Percentiles rank a stretch among this genome's conserved stretches.
phyloP scores from a whole-genome alignment of 176 grass and related monocot genomes.

The Microstegium vimineum region DNA sequence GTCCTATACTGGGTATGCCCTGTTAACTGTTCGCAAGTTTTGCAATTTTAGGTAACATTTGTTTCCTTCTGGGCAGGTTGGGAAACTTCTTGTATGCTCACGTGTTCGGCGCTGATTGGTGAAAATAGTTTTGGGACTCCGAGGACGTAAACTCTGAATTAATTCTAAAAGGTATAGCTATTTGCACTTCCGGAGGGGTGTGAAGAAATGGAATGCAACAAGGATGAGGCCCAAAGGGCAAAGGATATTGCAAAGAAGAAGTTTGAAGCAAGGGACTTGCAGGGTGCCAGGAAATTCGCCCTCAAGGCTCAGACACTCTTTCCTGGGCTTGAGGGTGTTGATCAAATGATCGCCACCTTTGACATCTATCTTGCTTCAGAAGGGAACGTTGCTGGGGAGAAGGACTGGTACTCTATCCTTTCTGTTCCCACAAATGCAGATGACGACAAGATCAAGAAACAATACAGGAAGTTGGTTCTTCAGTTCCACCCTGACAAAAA shows the following conservation, averaged over 20 bases:
- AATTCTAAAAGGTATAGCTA: background rate
- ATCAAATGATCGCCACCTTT: constrained; percentile 23
- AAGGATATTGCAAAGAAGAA: constrained; percentile 23
- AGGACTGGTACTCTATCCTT: constrained; percentile 27
- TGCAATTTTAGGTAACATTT: background rate
- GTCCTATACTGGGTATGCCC: background rate
- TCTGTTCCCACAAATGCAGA: background rate
- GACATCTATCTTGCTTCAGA: constrained; percentile 28
- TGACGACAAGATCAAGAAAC: constrained; percentile 11
- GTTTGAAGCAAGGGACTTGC: background rate
- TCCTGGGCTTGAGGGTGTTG: constrained; percentile 27
- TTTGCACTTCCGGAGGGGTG: background rate
- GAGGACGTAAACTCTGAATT: background rate
- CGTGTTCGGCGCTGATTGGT: background rate
- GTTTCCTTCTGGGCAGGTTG: constrained; percentile 4
- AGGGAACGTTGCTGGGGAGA: background rate
- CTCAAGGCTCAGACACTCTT: constrained; percentile 21
- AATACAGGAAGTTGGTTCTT: constrained; percentile 16
- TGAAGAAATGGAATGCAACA: constrained; percentile 35
- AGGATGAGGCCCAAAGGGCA: constrained; percentile 27
- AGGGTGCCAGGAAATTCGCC: constrained; percentile 32
- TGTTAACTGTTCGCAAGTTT: background rate
- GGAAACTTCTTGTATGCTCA: background rate
- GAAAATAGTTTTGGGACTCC: background rate
- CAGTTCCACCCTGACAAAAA: constrained; percentile 29